A percentile compares a stretch with the other conserved stretches of the same genome.
Evolutionary conservation across 2,329 filamentous ascomycete species (phyloP).

Genomic region (Emericellopsis cladophorae): DNA sequence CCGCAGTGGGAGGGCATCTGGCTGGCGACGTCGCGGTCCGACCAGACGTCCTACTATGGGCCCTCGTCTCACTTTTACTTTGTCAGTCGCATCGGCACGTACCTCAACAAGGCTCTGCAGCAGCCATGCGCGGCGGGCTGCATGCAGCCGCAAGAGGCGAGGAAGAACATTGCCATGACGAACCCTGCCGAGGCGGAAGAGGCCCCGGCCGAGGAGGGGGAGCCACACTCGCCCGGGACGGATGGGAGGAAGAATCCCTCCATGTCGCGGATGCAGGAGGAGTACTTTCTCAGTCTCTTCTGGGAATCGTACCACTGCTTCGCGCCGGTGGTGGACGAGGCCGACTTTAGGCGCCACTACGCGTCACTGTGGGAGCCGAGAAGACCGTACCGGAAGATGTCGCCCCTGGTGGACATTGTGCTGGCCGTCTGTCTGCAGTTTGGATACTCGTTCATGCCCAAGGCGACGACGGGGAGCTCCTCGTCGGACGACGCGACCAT

Average conservation of each 20-base stretch:
- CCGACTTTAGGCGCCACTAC: conserved; percentile 3
- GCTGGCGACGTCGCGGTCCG: conserved; percentile 19
- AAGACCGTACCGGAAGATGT: conserved; percentile 20
- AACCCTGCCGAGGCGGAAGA: not conserved
- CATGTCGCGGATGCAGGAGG: conserved; percentile 27
- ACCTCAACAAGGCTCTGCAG: conserved; percentile 17
- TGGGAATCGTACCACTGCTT: conserved; percentile 5
- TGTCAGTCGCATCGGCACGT: conserved; percentile 24
- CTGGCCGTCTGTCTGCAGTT: conserved; percentile 39
- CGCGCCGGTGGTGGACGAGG: conserved; percentile 3
- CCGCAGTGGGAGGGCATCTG: conserved; percentile 18
- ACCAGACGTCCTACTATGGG: conserved; percentile 26
- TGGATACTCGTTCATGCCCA: conserved; percentile 15
- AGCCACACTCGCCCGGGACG: conserved; percentile 1
- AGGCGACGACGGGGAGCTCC: conserved; percentile 2
- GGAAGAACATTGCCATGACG: conserved; percentile 3
- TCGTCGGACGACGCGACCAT: conserved; percentile 21
- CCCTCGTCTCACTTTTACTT: conserved; percentile 31
- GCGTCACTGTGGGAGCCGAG: conserved; percentile 3
- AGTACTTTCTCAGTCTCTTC: conserved; percentile 14
- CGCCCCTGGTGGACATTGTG: conserved; percentile 37
- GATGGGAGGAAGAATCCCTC: too few relatives aligned
- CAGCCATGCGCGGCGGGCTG: conserved; percentile 8
- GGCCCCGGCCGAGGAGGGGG: not conserved
- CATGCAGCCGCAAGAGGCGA: conserved; percentile 6